phyloP scores from a whole-genome alignment of 2,329 filamentous ascomycete genomes.

The Lachnum nothofagi region DNA sequence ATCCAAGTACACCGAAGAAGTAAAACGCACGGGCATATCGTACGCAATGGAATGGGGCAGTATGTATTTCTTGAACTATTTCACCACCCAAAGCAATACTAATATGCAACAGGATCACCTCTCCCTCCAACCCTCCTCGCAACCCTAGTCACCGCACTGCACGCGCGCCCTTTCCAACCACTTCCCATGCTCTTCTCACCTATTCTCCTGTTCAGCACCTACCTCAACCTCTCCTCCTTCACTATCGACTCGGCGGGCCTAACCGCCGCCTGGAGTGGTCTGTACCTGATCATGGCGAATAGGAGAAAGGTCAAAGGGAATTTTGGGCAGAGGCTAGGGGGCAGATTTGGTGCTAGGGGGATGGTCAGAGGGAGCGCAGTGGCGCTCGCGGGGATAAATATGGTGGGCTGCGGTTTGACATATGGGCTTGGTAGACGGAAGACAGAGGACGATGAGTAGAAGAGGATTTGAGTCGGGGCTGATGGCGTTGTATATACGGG shows the following conservation, averaged over 20 bases:
- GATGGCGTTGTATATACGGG: too few species aligned
- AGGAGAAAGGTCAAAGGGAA: slow-evolving; percentile 40
- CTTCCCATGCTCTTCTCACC: slow-evolving; percentile 65
- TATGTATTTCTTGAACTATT: slow-evolving; percentile 32
- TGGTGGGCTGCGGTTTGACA: slow-evolving; percentile 45
- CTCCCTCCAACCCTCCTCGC: slow-evolving; percentile 61
- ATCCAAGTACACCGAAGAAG: slow-evolving; percentile 23
- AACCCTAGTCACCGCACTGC: slow-evolving; percentile 60
- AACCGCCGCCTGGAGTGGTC: slow-evolving; percentile 58
- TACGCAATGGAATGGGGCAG: slow-evolving; percentile 48
- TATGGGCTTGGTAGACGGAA: slow-evolving; percentile 46
- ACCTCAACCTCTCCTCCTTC: slow-evolving; percentile 59
- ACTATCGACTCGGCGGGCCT: slow-evolving; percentile 60
- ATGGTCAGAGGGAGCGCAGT: slow-evolving; percentile 48
- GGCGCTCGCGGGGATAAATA: slow-evolving; percentile 45
- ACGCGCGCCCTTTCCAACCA: slow-evolving; percentile 59
- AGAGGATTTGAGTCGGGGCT: not conserved
- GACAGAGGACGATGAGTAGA: slow-evolving; percentile 23
- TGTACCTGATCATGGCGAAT: slow-evolving; percentile 59
- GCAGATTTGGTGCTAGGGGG: slow-evolving; percentile 46
- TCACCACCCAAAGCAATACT: slow-evolving; percentile 7
- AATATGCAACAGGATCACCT: slow-evolving; percentile 48
- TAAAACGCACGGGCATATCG: slow-evolving; percentile 39
- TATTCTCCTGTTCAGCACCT: slow-evolving; percentile 59
- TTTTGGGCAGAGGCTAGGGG: slow-evolving; percentile 35